A percentile compares a stretch with the other conserved stretches of the same genome.
These are phyloP conservation scores for Blastosporella zonata DNA, from an alignment of 1,284 basidiomycete species.

Conservation along the genomic window DNA sequence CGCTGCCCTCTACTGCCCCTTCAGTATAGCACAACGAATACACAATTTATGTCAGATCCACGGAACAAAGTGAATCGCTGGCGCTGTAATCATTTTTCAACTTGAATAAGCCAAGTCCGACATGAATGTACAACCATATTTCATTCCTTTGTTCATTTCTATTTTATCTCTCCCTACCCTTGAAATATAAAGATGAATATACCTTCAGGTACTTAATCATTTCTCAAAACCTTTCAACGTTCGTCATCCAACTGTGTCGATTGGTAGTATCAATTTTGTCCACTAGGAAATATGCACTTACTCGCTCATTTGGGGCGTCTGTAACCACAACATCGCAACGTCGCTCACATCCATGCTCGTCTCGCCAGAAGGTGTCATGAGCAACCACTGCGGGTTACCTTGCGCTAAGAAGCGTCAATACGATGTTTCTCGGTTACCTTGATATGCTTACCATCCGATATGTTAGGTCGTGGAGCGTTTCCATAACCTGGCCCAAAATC, in stretches of 20 bases:
- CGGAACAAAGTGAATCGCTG: too few species aligned
- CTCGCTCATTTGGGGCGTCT: conserved; percentile 17
- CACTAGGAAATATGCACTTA: background rate
- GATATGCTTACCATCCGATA: conserved; percentile 2
- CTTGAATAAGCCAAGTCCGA: too few species aligned
- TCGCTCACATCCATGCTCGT: conserved; percentile 14
- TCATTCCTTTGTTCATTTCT: too few species aligned
- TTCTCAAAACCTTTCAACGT: conserved; percentile 6
- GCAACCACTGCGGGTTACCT: conserved; percentile 8
- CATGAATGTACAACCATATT: too few species aligned
- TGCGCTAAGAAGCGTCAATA: background rate
- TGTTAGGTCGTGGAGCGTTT: background rate
- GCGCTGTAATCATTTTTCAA: too few species aligned
- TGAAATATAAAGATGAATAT: too few species aligned
- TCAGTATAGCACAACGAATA: too few species aligned
- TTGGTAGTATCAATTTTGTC: background rate
- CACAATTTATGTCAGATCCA: too few species aligned
- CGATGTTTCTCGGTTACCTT: background rate
- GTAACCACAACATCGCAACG: conserved; percentile 16
- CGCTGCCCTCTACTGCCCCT: too few species aligned
- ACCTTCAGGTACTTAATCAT: too few species aligned
- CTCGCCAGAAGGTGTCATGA: conserved; percentile 9
- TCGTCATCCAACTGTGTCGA: conserved; percentile 12
- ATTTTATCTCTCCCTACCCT: too few species aligned
- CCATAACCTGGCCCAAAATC: background rate